A percentile compares a stretch with the other conserved stretches of the same genome.
These are phyloP conservation scores for Fusarium subglutinans DNA, from an alignment of 2,329 filamentous ascomycete genomes.

Conservation along the genomic window DNA sequence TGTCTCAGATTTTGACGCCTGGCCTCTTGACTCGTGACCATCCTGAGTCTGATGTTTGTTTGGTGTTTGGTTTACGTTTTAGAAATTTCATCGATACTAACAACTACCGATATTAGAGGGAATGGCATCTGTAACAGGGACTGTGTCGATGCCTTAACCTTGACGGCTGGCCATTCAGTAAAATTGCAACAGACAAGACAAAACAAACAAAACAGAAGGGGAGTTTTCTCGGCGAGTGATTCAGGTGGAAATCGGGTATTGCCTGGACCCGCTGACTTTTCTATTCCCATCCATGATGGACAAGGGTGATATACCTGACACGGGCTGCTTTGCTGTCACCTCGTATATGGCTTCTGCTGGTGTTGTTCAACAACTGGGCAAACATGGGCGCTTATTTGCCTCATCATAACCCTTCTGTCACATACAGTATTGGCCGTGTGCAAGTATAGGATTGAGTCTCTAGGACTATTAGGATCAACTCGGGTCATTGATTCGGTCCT, in stretches of 20 bases:
- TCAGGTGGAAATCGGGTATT: constrained; percentile 33
- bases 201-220: constrained; percentile 9
- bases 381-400: constrained; percentile 25
- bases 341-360: neutral
- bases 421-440: neutral
- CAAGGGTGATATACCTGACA: constrained; percentile 22
- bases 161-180: neutral
- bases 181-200: constrained; percentile 9
- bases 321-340: constrained; percentile 1
- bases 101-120: constrained; percentile 2
- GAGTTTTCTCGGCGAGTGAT: constrained; percentile 22
- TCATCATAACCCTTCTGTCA: constrained; percentile 4
- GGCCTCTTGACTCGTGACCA: constrained; percentile 20
- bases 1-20: constrained; percentile 23
- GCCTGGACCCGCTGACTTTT: constrained; percentile 23
- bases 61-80: constrained; percentile 3
- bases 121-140: constrained; percentile 17
- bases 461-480: constrained; percentile 12
- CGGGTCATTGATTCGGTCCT: neutral
- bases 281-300: constrained; percentile 23
- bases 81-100: neutral
- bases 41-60: constrained; percentile 11
- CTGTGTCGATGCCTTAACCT: constrained; percentile 5
- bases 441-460: neutral
- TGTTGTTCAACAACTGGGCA: neutral